Base-by-base conservation (phyloP, 1,284 basidiomycete species). In the Ganoderma multipileum region DNA sequence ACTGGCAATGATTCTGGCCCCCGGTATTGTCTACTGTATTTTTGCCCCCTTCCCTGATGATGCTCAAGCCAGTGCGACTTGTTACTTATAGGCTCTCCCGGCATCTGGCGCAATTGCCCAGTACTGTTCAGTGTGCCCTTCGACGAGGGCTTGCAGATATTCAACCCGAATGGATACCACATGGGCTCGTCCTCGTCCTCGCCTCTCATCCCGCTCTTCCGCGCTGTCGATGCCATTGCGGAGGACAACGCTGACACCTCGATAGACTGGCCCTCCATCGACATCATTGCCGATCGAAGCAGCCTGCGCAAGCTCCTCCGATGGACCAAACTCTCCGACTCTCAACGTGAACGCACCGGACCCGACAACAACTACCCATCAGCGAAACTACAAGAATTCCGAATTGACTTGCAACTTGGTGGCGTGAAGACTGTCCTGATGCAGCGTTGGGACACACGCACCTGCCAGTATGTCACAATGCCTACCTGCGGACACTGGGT, bases 271-370 rank as follows among this genome's bases (percentile, higher is more conserved):
- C 65, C 80, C 6, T 73, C 79, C 0, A 76, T 87, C 55, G 87
- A 90, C 72, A 79, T 90, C 65, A 79, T 90, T 58, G 86, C 87
- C 0, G 87, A 89, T 73, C 82, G 89, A 7, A 90, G 89, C 74
- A 81, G 81, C 23, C 79, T 90, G 28, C 81, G 88, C 18, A 89
- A 89, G 75, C 80, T 90, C 12, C 71, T 86, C 23, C 78, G 85
- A 23, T 90, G 87, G 87, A 79, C 84, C 50, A 73, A 74, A 9
- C 33, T 38, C 7, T 41, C 30, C 12, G 57, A 68, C 39, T 18
- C 11, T 44, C 60, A 14, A 47, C 54, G 26, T 36, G 58, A 41
- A 42, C 4, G 23, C 12, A n/a, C 50, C 26, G 28, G 47, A 30
- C 61, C 18, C n/a, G 20, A 16, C 18, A 67, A 72, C n/a, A 74